Conservation (phyloP, 2,329 filamentous ascomycete species). For the Chalara sp. region DNA sequence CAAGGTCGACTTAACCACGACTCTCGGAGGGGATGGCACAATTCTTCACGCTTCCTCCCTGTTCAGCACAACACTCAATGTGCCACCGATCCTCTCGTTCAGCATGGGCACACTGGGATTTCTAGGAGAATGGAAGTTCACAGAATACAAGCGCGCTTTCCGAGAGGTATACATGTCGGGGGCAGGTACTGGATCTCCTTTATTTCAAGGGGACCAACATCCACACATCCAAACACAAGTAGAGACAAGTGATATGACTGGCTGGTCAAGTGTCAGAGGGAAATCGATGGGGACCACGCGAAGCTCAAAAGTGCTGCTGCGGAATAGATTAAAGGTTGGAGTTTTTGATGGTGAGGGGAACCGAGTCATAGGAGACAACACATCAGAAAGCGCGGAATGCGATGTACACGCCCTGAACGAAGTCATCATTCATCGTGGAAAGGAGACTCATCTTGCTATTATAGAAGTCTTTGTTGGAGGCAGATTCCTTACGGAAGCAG, state of each 20-base stretch:
- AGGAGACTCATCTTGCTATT: slow-evolving; percentile 82
- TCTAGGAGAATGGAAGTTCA: slow-evolving; percentile 92
- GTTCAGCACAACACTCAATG: slow-evolving; percentile 72
- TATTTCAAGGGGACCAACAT: slow-evolving; percentile 24
- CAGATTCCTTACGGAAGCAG: slow-evolving; percentile 85
- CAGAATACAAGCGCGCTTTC: slow-evolving; percentile 86
- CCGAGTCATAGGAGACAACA: slow-evolving; percentile 40
- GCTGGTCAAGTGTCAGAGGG: slow-evolving; percentile 69
- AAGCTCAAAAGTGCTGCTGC: slow-evolving; percentile 73
- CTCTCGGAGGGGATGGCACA: slow-evolving; percentile 88
- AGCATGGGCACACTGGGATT: slow-evolving; percentile 97
- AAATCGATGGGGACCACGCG: slow-evolving; percentile 74
- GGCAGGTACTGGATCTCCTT: slow-evolving; percentile 34
- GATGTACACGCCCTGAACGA: slow-evolving; percentile 79
- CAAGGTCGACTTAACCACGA: slow-evolving; percentile 84
- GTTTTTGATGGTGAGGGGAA: slow-evolving; percentile 66
- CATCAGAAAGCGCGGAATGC: slow-evolving; percentile 23
- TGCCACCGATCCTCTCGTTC: slow-evolving; percentile 89
- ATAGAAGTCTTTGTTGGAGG: slow-evolving; percentile 88
- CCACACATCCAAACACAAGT: slow-evolving; percentile 17
- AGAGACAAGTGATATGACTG: slow-evolving; percentile 30
- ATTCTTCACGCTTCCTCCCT: slow-evolving; percentile 80
- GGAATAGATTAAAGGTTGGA: slow-evolving; percentile 80
- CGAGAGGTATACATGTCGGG: slow-evolving; percentile 86
- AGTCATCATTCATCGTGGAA: slow-evolving; percentile 85